These are phyloP conservation scores for Trypanosoma conorhini DNA, from an alignment of 208 protist species.

Conservation along the genomic window DNA sequence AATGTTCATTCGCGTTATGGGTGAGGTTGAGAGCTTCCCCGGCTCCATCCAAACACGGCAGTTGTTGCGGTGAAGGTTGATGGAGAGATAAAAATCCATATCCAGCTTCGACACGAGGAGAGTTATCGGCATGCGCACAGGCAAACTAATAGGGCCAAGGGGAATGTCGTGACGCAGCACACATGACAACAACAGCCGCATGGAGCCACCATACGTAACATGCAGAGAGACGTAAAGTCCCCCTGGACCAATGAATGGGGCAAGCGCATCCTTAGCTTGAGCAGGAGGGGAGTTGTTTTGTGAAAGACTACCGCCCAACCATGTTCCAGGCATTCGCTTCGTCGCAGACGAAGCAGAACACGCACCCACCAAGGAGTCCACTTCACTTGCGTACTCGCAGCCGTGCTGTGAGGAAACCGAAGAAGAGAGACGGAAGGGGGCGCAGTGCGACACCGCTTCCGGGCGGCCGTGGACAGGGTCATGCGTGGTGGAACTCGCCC, in stretches of 20 bases:
- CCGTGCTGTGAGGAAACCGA: background rate
- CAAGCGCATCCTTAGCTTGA: slow-evolving; percentile 33
- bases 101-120: slow-evolving; percentile 65
- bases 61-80: slow-evolving; percentile 59
- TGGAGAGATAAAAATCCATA: slow-evolving; percentile 74
- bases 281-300: background rate
- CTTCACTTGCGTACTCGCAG: slow-evolving; percentile 4
- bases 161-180: slow-evolving; percentile 57
- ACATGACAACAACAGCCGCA: slow-evolving; percentile 52
- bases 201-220: slow-evolving; percentile 78
- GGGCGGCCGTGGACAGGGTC: slow-evolving; percentile 1
- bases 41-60: slow-evolving; percentile 75
- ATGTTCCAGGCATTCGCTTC: background rate
- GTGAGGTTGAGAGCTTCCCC: slow-evolving; percentile 58
- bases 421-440: background rate
- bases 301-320: background rate
- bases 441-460: background rate
- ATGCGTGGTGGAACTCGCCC: background rate
- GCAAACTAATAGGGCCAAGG: slow-evolving; percentile 42
- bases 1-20: slow-evolving; percentile 67
- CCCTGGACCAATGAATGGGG: slow-evolving; percentile 44
- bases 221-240: slow-evolving; percentile 77
- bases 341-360: background rate
- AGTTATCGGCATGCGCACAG: slow-evolving; percentile 63
- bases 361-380: background rate